Conservation (phyloP, 805 yeast genomes). For the Candida maris region DNA sequence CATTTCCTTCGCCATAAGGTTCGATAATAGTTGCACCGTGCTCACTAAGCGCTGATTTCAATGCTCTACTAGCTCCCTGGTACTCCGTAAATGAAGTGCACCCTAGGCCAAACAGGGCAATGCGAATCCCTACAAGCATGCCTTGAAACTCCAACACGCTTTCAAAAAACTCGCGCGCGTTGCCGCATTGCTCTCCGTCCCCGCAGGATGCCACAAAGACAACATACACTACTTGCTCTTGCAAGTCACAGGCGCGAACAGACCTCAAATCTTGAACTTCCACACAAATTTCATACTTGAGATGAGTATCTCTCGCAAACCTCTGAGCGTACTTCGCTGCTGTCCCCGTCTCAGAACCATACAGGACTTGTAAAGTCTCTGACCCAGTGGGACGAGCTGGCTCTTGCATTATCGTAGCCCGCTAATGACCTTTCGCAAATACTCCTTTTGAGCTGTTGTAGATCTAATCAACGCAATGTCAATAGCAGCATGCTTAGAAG, state of each 20-base stretch:
- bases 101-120: constrained; percentile 83
- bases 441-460: no score
- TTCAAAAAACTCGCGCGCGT: constrained; percentile 67
- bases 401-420: no score
- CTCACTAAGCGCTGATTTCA: constrained; percentile 44
- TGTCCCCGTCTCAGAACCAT: constrained; percentile 34
- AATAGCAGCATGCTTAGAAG: no score
- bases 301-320: constrained; percentile 70
- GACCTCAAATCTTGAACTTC: constrained; percentile 72
- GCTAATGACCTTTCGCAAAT: no score
- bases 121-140: constrained; percentile 51
- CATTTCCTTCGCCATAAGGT: constrained; percentile 82
- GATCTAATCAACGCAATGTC: no score
- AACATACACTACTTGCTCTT: constrained; percentile 37
- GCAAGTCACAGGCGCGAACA: constrained; percentile 67
- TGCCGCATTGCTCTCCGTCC: constrained; percentile 96
- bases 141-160: constrained; percentile 29
- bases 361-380: no score
- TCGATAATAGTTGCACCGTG: constrained; percentile 66
- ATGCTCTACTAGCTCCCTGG: constrained; percentile 71
- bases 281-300: constrained; percentile 66
- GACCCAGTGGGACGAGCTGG: no score
- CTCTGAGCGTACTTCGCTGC: constrained; percentile 37
- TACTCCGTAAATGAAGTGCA: constrained; percentile 86
- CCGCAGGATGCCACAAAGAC: constrained; percentile 89